phyloP scores from a whole-genome alignment of 2,329 filamentous ascomycete genomes.

The Colletotrichum sp. region DNA sequence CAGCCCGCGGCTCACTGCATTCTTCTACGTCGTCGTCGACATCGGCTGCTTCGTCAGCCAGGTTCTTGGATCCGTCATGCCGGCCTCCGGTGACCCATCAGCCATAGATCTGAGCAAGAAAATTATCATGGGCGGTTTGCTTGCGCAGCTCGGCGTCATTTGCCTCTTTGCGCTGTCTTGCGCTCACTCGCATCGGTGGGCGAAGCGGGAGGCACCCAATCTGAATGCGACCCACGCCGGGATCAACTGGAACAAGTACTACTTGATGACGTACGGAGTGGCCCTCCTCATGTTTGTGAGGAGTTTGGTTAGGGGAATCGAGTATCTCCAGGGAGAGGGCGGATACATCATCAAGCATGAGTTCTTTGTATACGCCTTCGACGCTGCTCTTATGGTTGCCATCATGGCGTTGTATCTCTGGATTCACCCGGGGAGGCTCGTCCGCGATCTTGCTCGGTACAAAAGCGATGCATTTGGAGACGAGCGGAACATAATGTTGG shows the following conservation, averaged over 20 bases:
- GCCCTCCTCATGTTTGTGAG: constrained; percentile 20
- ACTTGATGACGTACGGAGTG: constrained; percentile 19
- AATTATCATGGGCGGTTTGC: constrained; percentile 39
- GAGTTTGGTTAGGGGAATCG: constrained; percentile 22
- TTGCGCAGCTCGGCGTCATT: constrained; percentile 56
- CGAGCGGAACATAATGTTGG: background rate
- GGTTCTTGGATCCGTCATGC: constrained; percentile 34
- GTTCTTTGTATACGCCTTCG: constrained; percentile 46
- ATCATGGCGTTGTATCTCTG: constrained; percentile 36
- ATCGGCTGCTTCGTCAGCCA: constrained; percentile 47
- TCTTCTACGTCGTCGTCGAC: constrained; percentile 53
- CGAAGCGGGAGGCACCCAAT: background rate
- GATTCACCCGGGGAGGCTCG: constrained; percentile 19
- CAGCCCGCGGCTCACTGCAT: constrained; percentile 41
- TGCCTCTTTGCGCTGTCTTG: constrained; percentile 41
- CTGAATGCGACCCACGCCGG: background rate
- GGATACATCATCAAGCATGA: constrained; percentile 47
- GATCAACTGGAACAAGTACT: constrained; percentile 22
- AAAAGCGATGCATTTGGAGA: background rate
- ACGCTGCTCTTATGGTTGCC: constrained; percentile 41
- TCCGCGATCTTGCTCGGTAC: constrained; percentile 3
- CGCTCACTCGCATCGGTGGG: background rate
- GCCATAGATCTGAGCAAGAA: constrained; percentile 21
- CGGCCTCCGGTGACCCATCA: constrained; percentile 21
- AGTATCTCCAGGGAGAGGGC: constrained; percentile 21